phyloP scores from a whole-genome alignment of 805 yeast species.

The Candida ortonii region DNA sequence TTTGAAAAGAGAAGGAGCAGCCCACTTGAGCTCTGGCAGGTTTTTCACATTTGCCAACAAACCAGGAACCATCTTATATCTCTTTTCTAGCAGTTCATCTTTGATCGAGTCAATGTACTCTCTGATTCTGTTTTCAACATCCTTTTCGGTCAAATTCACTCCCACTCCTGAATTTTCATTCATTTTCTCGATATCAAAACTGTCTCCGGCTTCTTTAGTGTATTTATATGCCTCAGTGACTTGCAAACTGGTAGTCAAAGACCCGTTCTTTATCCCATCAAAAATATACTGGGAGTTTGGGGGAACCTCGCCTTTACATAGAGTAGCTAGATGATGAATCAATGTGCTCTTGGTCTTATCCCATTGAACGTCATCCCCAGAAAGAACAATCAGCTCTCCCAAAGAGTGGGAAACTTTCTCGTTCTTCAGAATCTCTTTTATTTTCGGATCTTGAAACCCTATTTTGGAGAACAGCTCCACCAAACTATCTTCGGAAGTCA shows the following conservation, averaged over 20 bases:
- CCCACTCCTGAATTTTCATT: constrained; percentile 81
- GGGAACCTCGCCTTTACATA: constrained; percentile 57
- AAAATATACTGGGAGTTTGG: constrained; percentile 51
- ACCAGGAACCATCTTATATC: constrained; percentile 78
- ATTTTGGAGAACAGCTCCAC: constrained; percentile 39
- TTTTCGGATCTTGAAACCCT: constrained; percentile 72
- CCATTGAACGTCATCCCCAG: constrained; percentile 35
- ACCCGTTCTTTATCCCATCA: constrained; percentile 60
- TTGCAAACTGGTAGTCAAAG: constrained; percentile 67
- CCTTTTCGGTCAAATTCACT: constrained; percentile 60
- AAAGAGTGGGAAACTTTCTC: constrained; percentile 77
- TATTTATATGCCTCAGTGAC: constrained; percentile 79
- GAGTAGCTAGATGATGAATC: constrained; percentile 74
- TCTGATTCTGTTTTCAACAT: constrained; percentile 56
- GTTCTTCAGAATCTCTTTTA: constrained; percentile 80
- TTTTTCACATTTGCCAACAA: constrained; percentile 74
- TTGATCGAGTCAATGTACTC: constrained; percentile 59
- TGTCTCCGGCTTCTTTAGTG: constrained; percentile 48
- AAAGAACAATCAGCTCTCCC: constrained; percentile 52
- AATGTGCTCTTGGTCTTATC: constrained; percentile 63
- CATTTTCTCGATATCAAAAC: constrained; percentile 48
- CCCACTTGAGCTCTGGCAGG: constrained; percentile 83
- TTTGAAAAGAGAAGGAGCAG: constrained; percentile 81
- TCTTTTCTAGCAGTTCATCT: constrained; percentile 59
- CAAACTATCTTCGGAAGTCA: constrained; percentile 28